Base-by-base conservation (phyloP, 2,329 filamentous ascomycete genomes). In the Cladophialophora carrionii region DNA sequence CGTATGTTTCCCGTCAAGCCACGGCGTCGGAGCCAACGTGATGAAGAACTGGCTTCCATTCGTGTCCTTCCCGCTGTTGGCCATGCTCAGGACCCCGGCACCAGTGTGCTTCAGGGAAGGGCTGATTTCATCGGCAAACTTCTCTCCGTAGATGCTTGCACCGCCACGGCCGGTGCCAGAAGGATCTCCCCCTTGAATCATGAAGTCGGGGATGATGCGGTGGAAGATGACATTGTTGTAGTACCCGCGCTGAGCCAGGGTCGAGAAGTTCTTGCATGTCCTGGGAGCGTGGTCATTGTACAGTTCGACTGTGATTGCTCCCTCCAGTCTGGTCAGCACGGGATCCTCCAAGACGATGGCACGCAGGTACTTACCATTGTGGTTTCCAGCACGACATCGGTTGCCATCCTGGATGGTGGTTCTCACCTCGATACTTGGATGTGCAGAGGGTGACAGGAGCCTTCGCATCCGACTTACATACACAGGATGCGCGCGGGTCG, bases 41-140 rank as follows among this genome's bases (percentile, higher is more conserved):
- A 99, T 88, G 76, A 98, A 98, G 79, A 98, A 99, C 79, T 98
- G 95, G 64, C 87, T 91, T 24, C 94, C 94, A 77, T 98, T 98
- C 41, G 94, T 96, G 77, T 98, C 87, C 8, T 91, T 91, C 0
- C 95, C 95, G 17, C 88, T 88, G 79, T 99, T 99, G 65, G 95
- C 95, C 95, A 99, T 99, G 79, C 88, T 92, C 72, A 99, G 81
- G n/a, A 98, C 84, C 0, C 94, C 94, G 3, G 94, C 93, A 43
- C 94, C 94, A 0, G 92, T 96, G 80, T 99, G 95, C 76, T 94
- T 95, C 61, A 99, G 81, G 4, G 82, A 81, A 1, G 87, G 79
- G 54, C 85, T 81, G 72, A 98, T 94, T 83, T 99, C 95, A 80
- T 99, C 95, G 67, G 89, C 91, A 77, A 98, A 98, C 76, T 91